Percentiles rank a stretch among this genome's conserved stretches.
Evolutionary conservation across 352 stramenopile species (phyloP).

Genomic region (Blastocystis sp.): DNA sequence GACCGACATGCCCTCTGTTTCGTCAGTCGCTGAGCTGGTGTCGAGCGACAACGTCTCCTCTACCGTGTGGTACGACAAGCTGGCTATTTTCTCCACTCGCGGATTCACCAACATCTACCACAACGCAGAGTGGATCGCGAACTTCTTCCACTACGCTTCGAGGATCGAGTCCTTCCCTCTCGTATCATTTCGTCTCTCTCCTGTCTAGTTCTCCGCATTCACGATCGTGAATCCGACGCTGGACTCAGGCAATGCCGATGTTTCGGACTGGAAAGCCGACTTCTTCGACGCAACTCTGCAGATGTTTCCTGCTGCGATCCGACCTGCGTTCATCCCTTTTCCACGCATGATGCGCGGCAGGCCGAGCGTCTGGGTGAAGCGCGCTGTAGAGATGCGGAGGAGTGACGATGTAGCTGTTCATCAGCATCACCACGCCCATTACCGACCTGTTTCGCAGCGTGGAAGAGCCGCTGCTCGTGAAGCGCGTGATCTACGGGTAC

Average conservation of each 20-base stretch:
- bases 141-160: not conserved
- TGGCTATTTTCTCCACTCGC: conserved; percentile 3
- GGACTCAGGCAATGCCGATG: not conserved
- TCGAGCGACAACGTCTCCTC: not conserved
- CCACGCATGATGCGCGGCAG: not conserved
- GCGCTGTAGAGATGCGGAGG: not conserved
- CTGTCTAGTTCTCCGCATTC: not conserved
- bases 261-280: not conserved
- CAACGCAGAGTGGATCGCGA: conserved; percentile 5
- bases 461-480: not conserved
- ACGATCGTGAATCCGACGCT: not conserved
- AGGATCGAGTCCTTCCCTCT: not conserved
- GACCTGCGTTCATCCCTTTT: not conserved
- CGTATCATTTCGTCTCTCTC: not conserved
- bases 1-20: not conserved
- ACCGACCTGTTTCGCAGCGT: not conserved
- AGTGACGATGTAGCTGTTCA: not conserved
- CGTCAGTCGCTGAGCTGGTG: not conserved
- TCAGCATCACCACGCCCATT: not conserved
- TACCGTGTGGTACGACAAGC: not conserved
- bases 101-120: conserved; percentile 36
- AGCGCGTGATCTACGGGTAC: not conserved
- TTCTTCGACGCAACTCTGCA: not conserved
- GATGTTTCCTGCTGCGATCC: not conserved
- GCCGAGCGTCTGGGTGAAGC: not conserved